A percentile compares a stretch with the other conserved stretches of the same genome.
Evolutionary conservation across 768 basidiomycete species (phyloP).

Genomic region (Nidularia pulvinata): DNA sequence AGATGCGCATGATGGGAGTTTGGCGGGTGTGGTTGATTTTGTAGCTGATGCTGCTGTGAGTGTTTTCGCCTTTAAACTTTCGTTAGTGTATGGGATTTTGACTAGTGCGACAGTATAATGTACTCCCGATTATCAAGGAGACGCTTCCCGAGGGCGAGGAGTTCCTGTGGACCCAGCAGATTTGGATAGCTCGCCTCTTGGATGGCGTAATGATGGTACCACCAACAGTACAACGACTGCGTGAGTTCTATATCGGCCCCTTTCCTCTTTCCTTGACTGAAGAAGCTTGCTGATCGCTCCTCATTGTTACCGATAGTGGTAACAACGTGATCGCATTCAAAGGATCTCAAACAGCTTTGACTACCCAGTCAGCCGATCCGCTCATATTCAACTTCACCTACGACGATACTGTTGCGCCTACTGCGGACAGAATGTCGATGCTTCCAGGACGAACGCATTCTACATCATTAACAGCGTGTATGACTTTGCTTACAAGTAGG

Average conservation of each 20-base stretch:
- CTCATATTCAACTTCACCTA: conserved; percentile 39
- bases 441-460: conserved; percentile 56
- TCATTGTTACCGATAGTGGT: conserved; percentile 9
- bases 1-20: conserved; percentile 45
- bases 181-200: conserved; percentile 43
- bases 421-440: conserved; percentile 41
- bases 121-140: conserved; percentile 45
- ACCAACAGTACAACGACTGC: conserved; percentile 15
- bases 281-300: no score
- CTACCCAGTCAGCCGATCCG: conserved; percentile 32
- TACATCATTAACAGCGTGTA: conserved; percentile 64
- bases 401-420: conserved; percentile 22
- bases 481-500: conserved; percentile 30
- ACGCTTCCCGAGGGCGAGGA: conserved; percentile 39
- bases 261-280: no score
- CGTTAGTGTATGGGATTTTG: not conserved
- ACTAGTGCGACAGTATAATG: conserved; percentile 26
- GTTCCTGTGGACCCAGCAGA: conserved; percentile 46
- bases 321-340: conserved; percentile 38
- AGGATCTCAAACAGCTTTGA: conserved; percentile 13
- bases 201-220: conserved; percentile 30
- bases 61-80: not conserved
- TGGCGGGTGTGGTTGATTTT: conserved; percentile 50
- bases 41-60: conserved; percentile 38
- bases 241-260: no score